Base-by-base conservation (phyloP, 139 green algal species). In the Asterochloris sp. region DNA sequence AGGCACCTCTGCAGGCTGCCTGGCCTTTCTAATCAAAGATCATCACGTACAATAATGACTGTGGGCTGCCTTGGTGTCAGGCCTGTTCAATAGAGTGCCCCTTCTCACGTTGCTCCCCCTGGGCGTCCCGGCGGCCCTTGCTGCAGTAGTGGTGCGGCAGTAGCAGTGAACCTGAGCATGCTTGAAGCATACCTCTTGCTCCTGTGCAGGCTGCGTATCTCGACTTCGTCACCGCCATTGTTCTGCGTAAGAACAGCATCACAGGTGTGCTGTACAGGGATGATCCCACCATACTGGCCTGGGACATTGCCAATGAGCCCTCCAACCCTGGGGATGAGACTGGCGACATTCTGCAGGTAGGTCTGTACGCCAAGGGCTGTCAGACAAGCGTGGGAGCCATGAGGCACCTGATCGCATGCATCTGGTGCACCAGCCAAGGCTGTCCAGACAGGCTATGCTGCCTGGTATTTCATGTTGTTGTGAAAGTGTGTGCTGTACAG, bases 291-390 rank as follows among this genome's bases (percentile, higher is more conserved):
- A 87, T 95, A 12, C 78, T 94, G 47, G 90, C 82, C 0, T 93
- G 89, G 90, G 89, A 94, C 73, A 62, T 94, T 11, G 88, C 86
- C 26, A 95, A 95, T 60, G 90, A 95, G 81, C 86, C 91, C 17
- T 81, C 75, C 74, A 87, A 86, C 78, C 66, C 76, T 11, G 83
- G 85, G 24, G 85, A 88, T 63, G 64, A 64, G 62, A 85, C n/a
- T 73, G 83, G 83, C 21, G 75, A 73, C 11, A 62, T 78, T 21
- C 74, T 90, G n/a, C 85, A 88, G 87, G 87, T 87, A 21, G 19
- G 38, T 9, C 17, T 17, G 0, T 27, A 11, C 17, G 13, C 54
- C 13, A 19, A 2, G 23, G 69, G 26, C 12, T 19, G 0, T 82
- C 24, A 47, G 27, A 15, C 17, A 29, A 47, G 69, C 69, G 8